Conservation (phyloP, 306 rosid genomes). For the Lagenaria siceraria region DNA sequence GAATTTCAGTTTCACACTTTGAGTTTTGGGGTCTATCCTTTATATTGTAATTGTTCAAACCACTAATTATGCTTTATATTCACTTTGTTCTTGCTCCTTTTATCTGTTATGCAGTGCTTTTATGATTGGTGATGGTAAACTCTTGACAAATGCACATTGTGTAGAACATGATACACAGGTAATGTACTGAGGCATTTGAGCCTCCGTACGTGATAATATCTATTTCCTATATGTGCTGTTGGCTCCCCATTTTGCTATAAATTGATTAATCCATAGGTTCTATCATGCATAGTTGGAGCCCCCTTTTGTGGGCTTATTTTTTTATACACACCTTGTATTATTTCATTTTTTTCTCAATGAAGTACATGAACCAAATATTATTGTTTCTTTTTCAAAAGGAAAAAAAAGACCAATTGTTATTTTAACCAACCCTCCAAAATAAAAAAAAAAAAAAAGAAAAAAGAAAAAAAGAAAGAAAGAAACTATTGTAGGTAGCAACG, state of each 20-base stretch:
- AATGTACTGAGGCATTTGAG: conserved; percentile 14
- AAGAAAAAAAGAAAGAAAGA: too few relatives aligned
- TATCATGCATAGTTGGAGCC: too few relatives aligned
- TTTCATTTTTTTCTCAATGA: too few relatives aligned
- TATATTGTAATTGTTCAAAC: not conserved
- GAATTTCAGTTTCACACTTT: conserved; percentile 3
- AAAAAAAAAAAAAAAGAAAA: too few relatives aligned
- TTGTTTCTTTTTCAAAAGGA: too few relatives aligned
- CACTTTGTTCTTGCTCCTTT: not conserved
- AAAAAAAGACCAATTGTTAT: too few relatives aligned
- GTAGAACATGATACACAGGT: conserved; percentile 97
- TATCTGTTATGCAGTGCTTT: conserved; percentile 53
- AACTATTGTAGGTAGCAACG: not conserved
- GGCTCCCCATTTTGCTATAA: not conserved
- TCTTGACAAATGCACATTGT: conserved; percentile 94
- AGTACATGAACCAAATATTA: too few relatives aligned
- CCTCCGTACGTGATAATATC: not conserved
- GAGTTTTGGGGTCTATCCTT: not conserved
- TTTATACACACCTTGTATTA: too few relatives aligned
- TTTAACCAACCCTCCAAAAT: too few relatives aligned
- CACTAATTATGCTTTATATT: not conserved
- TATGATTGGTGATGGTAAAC: conserved; percentile 79
- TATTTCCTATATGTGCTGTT: not conserved
- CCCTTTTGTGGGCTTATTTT: too few relatives aligned
- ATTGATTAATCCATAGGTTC: too few relatives aligned